These are phyloP conservation scores for Senecio squalidus DNA, from an alignment of 140 eudicot species.

Conservation along the genomic window DNA sequence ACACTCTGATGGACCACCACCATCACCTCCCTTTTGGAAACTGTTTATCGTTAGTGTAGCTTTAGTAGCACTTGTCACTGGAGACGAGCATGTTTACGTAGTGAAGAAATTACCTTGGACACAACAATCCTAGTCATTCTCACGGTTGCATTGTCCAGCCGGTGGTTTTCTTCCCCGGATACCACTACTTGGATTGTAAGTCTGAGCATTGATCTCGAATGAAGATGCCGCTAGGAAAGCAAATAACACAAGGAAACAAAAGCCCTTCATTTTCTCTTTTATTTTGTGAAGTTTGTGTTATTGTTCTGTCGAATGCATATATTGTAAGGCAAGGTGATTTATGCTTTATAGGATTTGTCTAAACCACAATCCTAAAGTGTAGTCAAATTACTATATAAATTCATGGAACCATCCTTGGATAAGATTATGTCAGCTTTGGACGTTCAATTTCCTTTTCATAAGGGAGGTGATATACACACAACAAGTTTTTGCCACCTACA, in stretches of 20 bases:
- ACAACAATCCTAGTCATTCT: slow-evolving; percentile 32
- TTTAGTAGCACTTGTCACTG: slow-evolving; percentile 11
- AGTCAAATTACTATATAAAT: neutral
- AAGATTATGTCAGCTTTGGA: neutral
- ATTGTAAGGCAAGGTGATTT: neutral
- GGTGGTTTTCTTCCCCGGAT: slow-evolving; percentile 26
- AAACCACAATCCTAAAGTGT: neutral
- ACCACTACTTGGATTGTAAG: slow-evolving; percentile 27
- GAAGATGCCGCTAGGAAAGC: neutral
- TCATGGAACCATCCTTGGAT: neutral
- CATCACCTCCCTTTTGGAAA: slow-evolving; percentile 11
- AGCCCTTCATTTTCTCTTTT: neutral
- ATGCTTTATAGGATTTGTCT: neutral
- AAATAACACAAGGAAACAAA: neutral
- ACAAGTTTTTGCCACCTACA: too few relatives aligned
- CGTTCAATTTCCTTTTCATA: neutral
- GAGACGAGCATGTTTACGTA: slow-evolving; percentile 30
- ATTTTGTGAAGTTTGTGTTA: neutral
- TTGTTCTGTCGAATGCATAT: neutral
- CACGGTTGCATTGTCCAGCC: slow-evolving; percentile 27
- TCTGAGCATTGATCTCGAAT: slow-evolving; percentile 2
- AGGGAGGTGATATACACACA: too few relatives aligned
- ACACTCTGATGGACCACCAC: slow-evolving; percentile 4
- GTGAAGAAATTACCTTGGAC: slow-evolving; percentile 33
- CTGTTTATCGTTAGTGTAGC: neutral